Conservation (phyloP, 1,284 basidiomycete genomes). For the Laetiporus sulphureus region DNA sequence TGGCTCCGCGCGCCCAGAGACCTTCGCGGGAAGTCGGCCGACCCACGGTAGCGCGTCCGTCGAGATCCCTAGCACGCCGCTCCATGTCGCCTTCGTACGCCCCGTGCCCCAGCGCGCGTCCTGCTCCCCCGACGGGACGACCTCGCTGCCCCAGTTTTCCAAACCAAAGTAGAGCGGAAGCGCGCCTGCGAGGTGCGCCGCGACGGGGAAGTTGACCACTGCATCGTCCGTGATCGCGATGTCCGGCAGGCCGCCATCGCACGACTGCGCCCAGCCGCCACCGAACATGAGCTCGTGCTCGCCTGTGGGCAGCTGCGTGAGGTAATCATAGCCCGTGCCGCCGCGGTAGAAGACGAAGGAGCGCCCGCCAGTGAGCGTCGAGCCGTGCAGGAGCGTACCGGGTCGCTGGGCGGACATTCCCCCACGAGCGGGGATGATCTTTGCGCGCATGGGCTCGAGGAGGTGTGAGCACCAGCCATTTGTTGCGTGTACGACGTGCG, state of each 20-base stretch:
- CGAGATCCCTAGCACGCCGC: conserved; percentile 45
- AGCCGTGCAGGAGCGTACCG: conserved; percentile 24
- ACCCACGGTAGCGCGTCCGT: conserved; percentile 40
- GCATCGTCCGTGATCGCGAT: conserved; percentile 39
- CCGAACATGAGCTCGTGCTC: conserved; percentile 60
- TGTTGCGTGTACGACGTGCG: conserved; percentile 71
- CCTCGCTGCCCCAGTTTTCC: conserved; percentile 33
- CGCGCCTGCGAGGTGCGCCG: conserved; percentile 32
- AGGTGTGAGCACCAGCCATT: conserved; percentile 74
- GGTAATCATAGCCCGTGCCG: conserved; percentile 55
- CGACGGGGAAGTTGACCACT: conserved; percentile 25
- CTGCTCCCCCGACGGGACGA: conserved; percentile 11
- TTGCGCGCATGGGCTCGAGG: conserved; percentile 36
- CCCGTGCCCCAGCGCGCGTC: conserved; percentile 29
- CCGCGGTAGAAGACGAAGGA: conserved; percentile 55
- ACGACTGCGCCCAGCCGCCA: conserved; percentile 36
- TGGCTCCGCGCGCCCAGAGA: conserved; percentile 29
- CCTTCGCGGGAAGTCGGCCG: conserved; percentile 32
- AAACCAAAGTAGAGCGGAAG: conserved; percentile 39
- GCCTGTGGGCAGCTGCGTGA: conserved; percentile 55
- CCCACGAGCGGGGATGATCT: conserved; percentile 49
- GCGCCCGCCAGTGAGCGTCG: conserved; percentile 31
- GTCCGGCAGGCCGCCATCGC: conserved; percentile 29
- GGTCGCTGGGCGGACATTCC: conserved; percentile 65
- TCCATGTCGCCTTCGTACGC: conserved; percentile 41